Percentiles rank a stretch among this genome's conserved stretches.
phyloP scores from a whole-genome alignment of 176 grass and related monocot species.

The Poa annua region DNA sequence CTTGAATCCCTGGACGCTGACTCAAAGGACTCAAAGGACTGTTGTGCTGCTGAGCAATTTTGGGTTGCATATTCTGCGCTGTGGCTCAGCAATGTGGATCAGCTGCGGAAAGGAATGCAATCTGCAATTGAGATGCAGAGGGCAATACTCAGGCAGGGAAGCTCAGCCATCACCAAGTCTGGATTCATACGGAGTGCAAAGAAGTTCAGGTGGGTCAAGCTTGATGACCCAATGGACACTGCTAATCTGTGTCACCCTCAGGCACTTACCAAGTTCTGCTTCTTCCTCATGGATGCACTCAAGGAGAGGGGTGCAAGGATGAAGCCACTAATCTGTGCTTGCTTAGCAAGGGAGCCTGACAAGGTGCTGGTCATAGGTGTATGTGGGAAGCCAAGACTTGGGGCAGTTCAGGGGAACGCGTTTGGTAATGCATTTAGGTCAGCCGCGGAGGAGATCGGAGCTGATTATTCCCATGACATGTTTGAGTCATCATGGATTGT shows the following conservation, averaged over 20 bases:
- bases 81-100: too few species aligned
- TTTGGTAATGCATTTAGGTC: conserved; percentile 78
- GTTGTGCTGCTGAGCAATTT: too few species aligned
- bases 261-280: conserved; percentile 82
- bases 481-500: conserved; percentile 97
- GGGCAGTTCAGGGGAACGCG: conserved; percentile 77
- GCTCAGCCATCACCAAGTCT: conserved; percentile 79
- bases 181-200: conserved; percentile 77
- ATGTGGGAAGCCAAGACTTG: conserved; percentile 76
- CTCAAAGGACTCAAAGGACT: too few species aligned
- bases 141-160: conserved; percentile 86
- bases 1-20: too few species aligned
- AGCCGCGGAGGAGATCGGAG: conserved; percentile 66
- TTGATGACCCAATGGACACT: conserved; percentile 82
- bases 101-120: too few species aligned
- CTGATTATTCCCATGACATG: conserved; percentile 80
- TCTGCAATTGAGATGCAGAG: conserved; percentile 85
- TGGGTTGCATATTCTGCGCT: too few species aligned
- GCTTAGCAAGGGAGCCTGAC: conserved; percentile 58
- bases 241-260: conserved; percentile 71
- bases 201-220: conserved; percentile 90
- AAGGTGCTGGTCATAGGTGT: conserved; percentile 81
- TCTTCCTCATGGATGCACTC: conserved; percentile 83
- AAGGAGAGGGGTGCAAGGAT: conserved; percentile 85
- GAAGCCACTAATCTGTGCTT: conserved; percentile 84